Evolutionary conservation across 768 basidiomycete species (phyloP), one percentile per base, ranked within the genome.

Genomic region (Termitomyces sp.): DNA sequence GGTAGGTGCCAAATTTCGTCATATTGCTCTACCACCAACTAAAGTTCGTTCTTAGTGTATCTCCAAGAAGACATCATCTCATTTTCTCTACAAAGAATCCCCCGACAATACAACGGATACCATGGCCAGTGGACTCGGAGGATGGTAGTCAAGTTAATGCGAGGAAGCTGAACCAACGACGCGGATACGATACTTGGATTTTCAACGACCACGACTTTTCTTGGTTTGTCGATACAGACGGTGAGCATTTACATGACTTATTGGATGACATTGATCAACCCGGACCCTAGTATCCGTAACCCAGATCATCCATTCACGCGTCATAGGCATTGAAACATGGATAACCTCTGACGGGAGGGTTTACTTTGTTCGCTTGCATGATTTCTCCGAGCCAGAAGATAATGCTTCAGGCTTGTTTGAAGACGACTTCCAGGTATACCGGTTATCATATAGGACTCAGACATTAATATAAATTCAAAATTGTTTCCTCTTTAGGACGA

Each of bases 331-430:
- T 12, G 91, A 93, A 68, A 83, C 83, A 0, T 93, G 91, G 91
- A 79, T 90, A 45, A 90, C 90, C 2, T 90, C 88, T 6, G 91
- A 93, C 58, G 91, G 91, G 38, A 73, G 90, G 63, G 88, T 80
- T 10, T 93, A 93, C 65, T 80, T 91, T 58, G 89, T 90, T 7
- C 82, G 81, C 55, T 71, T 91, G 22, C 73, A 74, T 47, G 82
- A 83, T 58, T 70, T 63, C 50, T 60, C 64, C 45, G 70, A 61
- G 17, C 54, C 55, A 28, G 64, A 61, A 30, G 62, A 57, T 47
- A 56, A 60, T 21, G 62, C 5, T 17, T 10, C 24, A 28, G 24
- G 38, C 1, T 50, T 24, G 5, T 24, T 64, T 43, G 66, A 68
- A 2, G 61, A 64, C 26, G 54, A 62, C 21, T 21, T 40, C 41